Conservation (phyloP, 2,329 filamentous ascomycete genomes). For the Claviceps africana region DNA sequence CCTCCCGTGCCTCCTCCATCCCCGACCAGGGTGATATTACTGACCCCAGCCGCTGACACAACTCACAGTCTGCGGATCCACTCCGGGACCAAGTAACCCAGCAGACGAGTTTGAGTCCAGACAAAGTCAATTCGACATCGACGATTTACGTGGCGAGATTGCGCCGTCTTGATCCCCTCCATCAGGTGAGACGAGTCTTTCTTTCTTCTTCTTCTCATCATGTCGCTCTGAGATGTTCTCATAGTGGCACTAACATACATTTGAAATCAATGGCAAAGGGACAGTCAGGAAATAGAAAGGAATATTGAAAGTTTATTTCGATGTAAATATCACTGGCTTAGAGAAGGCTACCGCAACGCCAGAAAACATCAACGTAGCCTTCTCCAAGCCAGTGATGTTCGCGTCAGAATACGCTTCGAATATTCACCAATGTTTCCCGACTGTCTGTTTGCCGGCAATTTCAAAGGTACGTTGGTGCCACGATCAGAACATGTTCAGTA, state of each 20-base stretch:
- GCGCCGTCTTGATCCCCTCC: not conserved
- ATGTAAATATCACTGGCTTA: too few relatives aligned
- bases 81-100: not conserved
- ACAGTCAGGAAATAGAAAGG: too few relatives aligned
- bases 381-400: too few relatives aligned
- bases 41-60: slow-evolving; percentile 5
- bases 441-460: not conserved
- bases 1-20: not conserved
- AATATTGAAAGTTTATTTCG: too few relatives aligned
- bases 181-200: not conserved
- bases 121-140: slow-evolving; percentile 2
- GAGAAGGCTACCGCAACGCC: too few relatives aligned
- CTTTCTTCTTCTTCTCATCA: not conserved
- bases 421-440: too few relatives aligned
- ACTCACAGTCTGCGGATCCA: slow-evolving; percentile 2
- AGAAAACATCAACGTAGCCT: too few relatives aligned
- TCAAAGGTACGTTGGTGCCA: not conserved
- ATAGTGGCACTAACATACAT: too few relatives aligned
- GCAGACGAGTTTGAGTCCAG: not conserved
- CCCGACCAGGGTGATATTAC: slow-evolving; percentile 5
- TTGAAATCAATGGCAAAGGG: too few relatives aligned
- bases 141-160: not conserved
- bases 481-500: not conserved
- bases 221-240: not conserved
- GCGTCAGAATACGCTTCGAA: too few relatives aligned